Percentiles rank a stretch among this genome's conserved stretches.
Conservation (phyloP, 441 rosid species). For the Populus trichocarpa region DNA sequence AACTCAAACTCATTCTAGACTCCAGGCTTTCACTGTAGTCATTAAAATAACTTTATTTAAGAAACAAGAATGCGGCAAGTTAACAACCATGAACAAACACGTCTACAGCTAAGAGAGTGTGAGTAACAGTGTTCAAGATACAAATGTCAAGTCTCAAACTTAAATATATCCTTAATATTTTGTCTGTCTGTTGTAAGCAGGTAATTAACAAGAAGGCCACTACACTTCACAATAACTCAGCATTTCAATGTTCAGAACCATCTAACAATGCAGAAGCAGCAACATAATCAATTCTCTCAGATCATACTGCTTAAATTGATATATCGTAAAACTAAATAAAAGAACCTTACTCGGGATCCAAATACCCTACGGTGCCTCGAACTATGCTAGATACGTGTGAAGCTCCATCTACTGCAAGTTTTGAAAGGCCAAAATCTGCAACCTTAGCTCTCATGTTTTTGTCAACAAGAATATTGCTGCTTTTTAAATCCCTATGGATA, state of each 20-base stretch:
- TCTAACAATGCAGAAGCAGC: not conserved
- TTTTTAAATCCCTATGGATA: constrained; percentile 93
- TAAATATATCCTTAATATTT: not conserved
- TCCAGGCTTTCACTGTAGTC: not conserved
- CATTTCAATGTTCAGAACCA: not conserved
- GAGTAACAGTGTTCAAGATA: not conserved
- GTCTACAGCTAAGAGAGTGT: not conserved
- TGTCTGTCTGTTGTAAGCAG: not conserved
- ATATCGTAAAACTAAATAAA: not conserved
- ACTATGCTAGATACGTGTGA: constrained; percentile 98
- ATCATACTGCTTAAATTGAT: constrained; percentile 7
- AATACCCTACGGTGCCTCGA: constrained; percentile 94
- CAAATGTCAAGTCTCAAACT: not conserved
- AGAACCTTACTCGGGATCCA: constrained; percentile 89
- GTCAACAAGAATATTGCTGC: constrained; percentile 95
- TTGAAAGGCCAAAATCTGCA: constrained; percentile 94
- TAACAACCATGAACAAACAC: not conserved
- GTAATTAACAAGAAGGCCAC: not conserved
- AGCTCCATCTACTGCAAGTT: constrained; percentile 78
- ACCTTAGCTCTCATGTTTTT: constrained; percentile 86
- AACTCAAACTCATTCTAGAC: not conserved
- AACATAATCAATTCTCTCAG: not conserved
- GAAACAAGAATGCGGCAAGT: not conserved
- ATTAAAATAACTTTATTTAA: not conserved
- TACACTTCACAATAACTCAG: not conserved